Conservation (phyloP, 2,329 filamentous ascomycete species). For the Xylariales sp. region DNA sequence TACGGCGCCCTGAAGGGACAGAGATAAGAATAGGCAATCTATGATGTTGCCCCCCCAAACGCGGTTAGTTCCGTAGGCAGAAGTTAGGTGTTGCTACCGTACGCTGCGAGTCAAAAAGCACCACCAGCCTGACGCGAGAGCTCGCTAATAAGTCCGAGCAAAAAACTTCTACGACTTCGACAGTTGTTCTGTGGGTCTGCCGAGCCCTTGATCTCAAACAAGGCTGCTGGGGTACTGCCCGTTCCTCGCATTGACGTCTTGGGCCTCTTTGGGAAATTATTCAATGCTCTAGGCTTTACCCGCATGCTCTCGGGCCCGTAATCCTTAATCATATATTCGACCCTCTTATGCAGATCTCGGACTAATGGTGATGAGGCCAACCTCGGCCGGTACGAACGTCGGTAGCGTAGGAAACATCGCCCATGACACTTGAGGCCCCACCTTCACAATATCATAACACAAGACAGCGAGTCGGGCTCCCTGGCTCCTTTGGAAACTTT, state of each 20-base stretch:
- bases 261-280: conserved; percentile 59
- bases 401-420: conserved; percentile 39
- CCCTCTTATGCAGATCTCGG: conserved; percentile 48
- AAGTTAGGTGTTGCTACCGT: conserved; percentile 11
- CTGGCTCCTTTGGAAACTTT: conserved; percentile 7
- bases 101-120: background rate
- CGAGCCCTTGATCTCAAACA: conserved; percentile 40
- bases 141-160: conserved; percentile 16
- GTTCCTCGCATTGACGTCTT: conserved; percentile 58
- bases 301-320: conserved; percentile 47
- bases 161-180: conserved; percentile 52
- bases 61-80: conserved; percentile 14
- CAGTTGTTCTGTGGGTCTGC: conserved; percentile 56
- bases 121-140: conserved; percentile 6
- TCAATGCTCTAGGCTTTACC: conserved; percentile 52
- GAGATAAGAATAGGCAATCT: conserved; percentile 8
- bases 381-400: conserved; percentile 40
- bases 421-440: conserved; percentile 6
- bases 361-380: conserved; percentile 43
- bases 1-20: conserved; percentile 3
- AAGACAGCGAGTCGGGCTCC: conserved; percentile 13
- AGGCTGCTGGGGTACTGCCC: conserved; percentile 44
- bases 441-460: background rate
- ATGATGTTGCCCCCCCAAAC: conserved; percentile 9
- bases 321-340: conserved; percentile 50